Conservation (phyloP, 805 yeast genomes). For the Zygotorulaspora florentina region DNA sequence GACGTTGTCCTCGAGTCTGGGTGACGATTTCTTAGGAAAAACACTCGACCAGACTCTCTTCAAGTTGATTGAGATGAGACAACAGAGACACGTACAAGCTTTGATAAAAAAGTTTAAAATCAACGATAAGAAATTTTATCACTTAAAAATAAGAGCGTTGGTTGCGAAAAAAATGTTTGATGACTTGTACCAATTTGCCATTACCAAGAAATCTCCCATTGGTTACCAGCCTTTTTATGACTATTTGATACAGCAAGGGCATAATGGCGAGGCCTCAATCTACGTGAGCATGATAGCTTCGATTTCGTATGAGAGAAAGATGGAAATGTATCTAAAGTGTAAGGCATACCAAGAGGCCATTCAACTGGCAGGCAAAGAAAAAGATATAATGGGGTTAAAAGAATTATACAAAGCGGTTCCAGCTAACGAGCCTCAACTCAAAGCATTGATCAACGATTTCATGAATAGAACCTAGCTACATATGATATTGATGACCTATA, state of each 20-base stretch:
- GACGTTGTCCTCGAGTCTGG: constrained; percentile 41
- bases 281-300: constrained; percentile 53
- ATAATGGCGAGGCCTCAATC: constrained; percentile 52
- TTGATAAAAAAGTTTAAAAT: constrained; percentile 52
- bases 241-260: constrained; percentile 50
- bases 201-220: constrained; percentile 57
- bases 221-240: constrained; percentile 64
- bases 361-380: constrained; percentile 27
- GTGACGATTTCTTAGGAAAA: constrained; percentile 38
- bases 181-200: constrained; percentile 51
- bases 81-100: constrained; percentile 45
- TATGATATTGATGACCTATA: constrained; percentile 7
- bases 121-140: constrained; percentile 53
- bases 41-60: constrained; percentile 49
- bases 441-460: constrained; percentile 20
- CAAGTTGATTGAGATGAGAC: constrained; percentile 45
- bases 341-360: constrained; percentile 49
- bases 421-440: constrained; percentile 25
- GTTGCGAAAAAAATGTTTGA: constrained; percentile 50
- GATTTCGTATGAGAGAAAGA: constrained; percentile 43
- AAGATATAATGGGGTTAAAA: constrained; percentile 24
- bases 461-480: constrained; percentile 16
- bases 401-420: constrained; percentile 25
- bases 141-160: constrained; percentile 47
- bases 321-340: constrained; percentile 49